phyloP scores from a whole-genome alignment of 2,329 filamentous ascomycete species.

The Penicillium sp. region DNA sequence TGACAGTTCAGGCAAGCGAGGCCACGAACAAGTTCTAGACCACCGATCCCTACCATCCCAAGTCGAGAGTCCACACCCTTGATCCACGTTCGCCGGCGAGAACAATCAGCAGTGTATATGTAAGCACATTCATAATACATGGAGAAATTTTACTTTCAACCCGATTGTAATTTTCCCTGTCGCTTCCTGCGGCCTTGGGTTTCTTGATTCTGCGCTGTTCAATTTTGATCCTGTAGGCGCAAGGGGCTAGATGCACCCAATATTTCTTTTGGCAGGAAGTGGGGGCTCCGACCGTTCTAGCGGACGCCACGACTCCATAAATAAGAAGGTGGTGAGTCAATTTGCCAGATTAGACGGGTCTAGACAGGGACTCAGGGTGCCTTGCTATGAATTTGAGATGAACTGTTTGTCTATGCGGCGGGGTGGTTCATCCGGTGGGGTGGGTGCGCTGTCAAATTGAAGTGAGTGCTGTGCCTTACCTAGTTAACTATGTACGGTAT shows the following conservation, averaged over 20 bases:
- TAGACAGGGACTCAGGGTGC: constrained; percentile 6
- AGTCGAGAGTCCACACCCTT: background rate
- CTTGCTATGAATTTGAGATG: background rate
- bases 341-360: constrained; percentile 1
- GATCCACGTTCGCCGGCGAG: background rate
- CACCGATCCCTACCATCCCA: constrained; percentile 1
- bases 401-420: background rate
- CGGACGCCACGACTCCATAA: constrained; percentile 24
- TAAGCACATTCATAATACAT: background rate
- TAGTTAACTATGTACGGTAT: too few species aligned
- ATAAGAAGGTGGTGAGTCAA: constrained; percentile 19
- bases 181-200: too few species aligned
- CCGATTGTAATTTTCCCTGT: too few species aligned
- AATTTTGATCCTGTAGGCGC: constrained; percentile 3
- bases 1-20: constrained; percentile 1
- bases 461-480: too few species aligned
- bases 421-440: background rate
- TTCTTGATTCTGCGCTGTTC: constrained; percentile 9
- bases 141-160: background rate
- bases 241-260: constrained; percentile 14
- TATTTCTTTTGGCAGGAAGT: constrained; percentile 17
- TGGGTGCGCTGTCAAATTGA: background rate
- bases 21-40: background rate
- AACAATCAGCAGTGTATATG: background rate
- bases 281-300: constrained; percentile 20